A percentile compares a stretch with the other conserved stretches of the same genome.
phyloP scores from a whole-genome alignment of 768 basidiomycete species.

The Daedalea quercina region DNA sequence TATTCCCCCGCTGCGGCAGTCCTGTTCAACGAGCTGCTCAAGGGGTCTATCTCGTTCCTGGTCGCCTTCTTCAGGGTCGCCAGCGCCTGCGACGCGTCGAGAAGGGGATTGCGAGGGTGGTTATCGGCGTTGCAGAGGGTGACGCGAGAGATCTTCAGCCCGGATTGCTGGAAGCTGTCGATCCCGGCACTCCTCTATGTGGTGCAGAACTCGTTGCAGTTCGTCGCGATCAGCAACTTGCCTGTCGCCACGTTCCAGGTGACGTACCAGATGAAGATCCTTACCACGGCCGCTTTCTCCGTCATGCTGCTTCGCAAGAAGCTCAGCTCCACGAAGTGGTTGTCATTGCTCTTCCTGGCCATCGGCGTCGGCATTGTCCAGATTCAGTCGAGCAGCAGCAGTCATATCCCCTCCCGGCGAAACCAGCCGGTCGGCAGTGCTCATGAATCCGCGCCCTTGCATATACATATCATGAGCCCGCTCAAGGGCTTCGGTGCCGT shows the following conservation, averaged over 20 bases:
- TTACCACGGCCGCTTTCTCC: constrained; percentile 88
- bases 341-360: constrained; percentile 78
- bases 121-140: constrained; percentile 46
- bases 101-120: constrained; percentile 37
- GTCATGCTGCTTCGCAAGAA: constrained; percentile 76
- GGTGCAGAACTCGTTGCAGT: constrained; percentile 94
- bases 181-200: constrained; percentile 96
- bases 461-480: constrained; percentile 60
- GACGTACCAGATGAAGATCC: constrained; percentile 95
- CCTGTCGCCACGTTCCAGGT: constrained; percentile 96
- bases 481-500: constrained; percentile 88
- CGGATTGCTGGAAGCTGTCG: constrained; percentile 95
- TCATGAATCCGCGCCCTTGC: constrained; percentile 40
- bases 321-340: constrained; percentile 72
- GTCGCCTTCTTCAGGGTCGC: constrained; percentile 75
- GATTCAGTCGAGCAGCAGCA: constrained; percentile 21
- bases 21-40: constrained; percentile 89
- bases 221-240: constrained; percentile 88
- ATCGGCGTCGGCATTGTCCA: constrained; percentile 85
- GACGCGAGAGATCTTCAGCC: constrained; percentile 77
- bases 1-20: constrained; percentile 94
- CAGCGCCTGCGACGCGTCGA: constrained; percentile 17
- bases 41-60: constrained; percentile 78
- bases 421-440: constrained; percentile 56
- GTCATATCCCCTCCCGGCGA: constrained; percentile 16